Percentiles rank a stretch among this genome's conserved stretches.
Conservation (phyloP, 2,329 filamentous ascomycete genomes). For the Paecilomyces niveus region DNA sequence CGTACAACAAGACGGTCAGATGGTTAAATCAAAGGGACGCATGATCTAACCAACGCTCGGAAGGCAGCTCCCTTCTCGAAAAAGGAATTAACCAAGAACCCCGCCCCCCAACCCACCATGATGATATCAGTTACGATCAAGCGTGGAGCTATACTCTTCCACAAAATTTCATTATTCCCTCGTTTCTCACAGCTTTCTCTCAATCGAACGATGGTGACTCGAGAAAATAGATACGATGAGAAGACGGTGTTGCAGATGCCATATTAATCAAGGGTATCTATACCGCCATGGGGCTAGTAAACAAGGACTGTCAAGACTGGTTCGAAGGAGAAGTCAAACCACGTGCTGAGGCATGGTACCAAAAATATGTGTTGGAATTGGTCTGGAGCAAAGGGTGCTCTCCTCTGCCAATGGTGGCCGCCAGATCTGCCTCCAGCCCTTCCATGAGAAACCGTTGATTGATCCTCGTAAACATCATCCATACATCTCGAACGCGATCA, state of each 20-base stretch:
- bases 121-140: neutral
- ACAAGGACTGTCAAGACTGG: neutral
- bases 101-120: too few relatives aligned
- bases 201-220: neutral
- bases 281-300: neutral
- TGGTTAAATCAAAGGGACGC: neutral
- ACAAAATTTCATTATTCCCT: neutral
- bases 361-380: neutral
- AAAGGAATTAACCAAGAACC: too few relatives aligned
- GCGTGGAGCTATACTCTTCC: neutral
- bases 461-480: neutral
- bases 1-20: neutral
- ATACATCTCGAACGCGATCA: conserved; percentile 70
- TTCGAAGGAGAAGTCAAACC: neutral
- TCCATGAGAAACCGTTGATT: neutral
- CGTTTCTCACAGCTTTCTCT: neutral
- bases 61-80: too few relatives aligned
- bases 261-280: neutral
- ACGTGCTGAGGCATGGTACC: neutral
- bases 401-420: neutral
- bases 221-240: neutral
- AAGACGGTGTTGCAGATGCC: neutral
- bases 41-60: neutral
- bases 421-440: neutral
- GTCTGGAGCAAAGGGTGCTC: neutral